phyloP scores from a whole-genome alignment of 805 yeast species.

The Wickerhamiella vanderwaltii region DNA sequence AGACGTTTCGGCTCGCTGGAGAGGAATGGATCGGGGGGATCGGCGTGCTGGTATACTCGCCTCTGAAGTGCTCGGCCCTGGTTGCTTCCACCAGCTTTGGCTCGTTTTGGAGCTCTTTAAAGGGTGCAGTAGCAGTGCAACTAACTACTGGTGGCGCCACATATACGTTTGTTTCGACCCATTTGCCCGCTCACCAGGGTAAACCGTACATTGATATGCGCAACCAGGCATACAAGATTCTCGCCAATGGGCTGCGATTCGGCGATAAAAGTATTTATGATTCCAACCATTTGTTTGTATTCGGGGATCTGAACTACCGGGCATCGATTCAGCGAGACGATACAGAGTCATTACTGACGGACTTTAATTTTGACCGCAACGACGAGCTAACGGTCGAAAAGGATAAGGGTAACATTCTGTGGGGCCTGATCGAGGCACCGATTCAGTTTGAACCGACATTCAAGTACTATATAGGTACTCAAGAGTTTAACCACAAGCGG shows the following conservation, averaged over 20 bases:
- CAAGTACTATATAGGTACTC: constrained; percentile 44
- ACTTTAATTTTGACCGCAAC: constrained; percentile 22
- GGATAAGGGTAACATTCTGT: constrained; percentile 36
- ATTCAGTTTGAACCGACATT: constrained; percentile 69
- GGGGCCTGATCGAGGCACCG: constrained; percentile 55
- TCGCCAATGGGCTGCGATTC: constrained; percentile 46
- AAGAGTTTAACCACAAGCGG: constrained; percentile 45
- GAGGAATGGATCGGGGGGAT: constrained; percentile 23
- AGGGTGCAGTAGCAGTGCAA: constrained; percentile 62
- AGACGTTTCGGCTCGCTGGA: constrained; percentile 16
- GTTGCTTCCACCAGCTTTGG: constrained; percentile 34
- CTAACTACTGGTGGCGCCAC: constrained; percentile 30
- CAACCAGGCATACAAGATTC: constrained; percentile 37
- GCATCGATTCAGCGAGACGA: constrained; percentile 23
- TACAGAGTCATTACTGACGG: background rate
- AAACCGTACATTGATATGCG: constrained; percentile 35
- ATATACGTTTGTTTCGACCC: constrained; percentile 56
- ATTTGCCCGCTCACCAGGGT: constrained; percentile 74
- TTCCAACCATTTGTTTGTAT: constrained; percentile 47
- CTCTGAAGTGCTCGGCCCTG: constrained; percentile 28
- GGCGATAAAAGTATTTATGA: constrained; percentile 29
- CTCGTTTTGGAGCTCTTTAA: constrained; percentile 45
- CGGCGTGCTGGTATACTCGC: constrained; percentile 22
- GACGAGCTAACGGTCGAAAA: constrained; percentile 43
- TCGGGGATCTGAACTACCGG: constrained; percentile 84